Conservation (phyloP, 768 basidiomycete genomes). For the Pleurotus sapidus region DNA sequence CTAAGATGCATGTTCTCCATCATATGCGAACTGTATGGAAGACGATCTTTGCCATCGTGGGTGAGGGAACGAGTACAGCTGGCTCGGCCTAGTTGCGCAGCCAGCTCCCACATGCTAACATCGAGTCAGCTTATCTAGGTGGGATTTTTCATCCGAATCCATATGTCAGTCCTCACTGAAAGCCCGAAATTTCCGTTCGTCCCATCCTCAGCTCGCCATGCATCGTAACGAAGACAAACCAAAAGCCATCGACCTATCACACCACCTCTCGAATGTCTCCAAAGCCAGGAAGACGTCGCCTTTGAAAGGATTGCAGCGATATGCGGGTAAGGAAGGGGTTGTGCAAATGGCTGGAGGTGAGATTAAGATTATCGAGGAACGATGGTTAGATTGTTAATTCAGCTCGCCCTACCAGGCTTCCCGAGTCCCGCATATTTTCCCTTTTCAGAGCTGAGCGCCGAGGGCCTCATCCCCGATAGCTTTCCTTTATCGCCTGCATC, state of each 20-base stretch:
- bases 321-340: slow-evolving; percentile 49
- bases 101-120: too few relatives aligned
- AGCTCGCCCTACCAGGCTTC: slow-evolving; percentile 37
- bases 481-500: slow-evolving; percentile 33
- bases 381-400: too few relatives aligned
- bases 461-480: slow-evolving; percentile 47
- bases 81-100: too few relatives aligned
- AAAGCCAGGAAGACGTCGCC: slow-evolving; percentile 49
- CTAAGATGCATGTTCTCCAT: too few relatives aligned
- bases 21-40: too few relatives aligned
- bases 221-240: slow-evolving; percentile 5
- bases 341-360: slow-evolving; percentile 70
- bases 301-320: slow-evolving; percentile 66
- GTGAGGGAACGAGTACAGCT: too few relatives aligned
- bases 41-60: too few relatives aligned
- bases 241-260: slow-evolving; percentile 66
- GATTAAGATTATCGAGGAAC: slow-evolving; percentile 9
- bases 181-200: too few relatives aligned
- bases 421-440: slow-evolving; percentile 72
- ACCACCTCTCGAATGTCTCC: slow-evolving; percentile 63
- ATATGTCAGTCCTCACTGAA: too few relatives aligned
- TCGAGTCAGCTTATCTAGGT: too few relatives aligned
- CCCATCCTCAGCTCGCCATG: neutral
- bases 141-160: too few relatives aligned
- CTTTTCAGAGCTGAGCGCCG: slow-evolving; percentile 57